Percentiles rank a stretch among this genome's conserved stretches.
phyloP scores from a whole-genome alignment of 805 yeast genomes.

The Torulaspora quercuum region DNA sequence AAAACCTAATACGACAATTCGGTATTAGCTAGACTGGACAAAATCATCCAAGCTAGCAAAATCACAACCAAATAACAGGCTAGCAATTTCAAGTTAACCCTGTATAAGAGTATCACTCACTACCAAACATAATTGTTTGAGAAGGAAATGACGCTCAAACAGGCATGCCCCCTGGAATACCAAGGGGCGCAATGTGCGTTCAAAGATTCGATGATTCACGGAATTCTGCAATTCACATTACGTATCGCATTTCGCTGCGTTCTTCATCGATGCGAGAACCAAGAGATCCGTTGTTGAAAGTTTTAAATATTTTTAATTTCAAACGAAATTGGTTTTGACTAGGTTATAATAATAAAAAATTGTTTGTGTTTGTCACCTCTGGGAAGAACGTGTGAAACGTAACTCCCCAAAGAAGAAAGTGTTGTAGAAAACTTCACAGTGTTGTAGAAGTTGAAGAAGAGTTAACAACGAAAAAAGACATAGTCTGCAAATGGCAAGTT shows the following conservation, averaged over 20 bases:
- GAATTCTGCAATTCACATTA: conserved; percentile 37
- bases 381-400: conserved; percentile 13
- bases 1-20: conserved; percentile 24
- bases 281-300: conserved; percentile 44
- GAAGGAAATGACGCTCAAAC: conserved; percentile 42
- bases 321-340: conserved; percentile 12
- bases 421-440: conserved; percentile 21
- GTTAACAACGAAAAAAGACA: too few species aligned
- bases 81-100: conserved; percentile 34
- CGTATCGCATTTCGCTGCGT: conserved; percentile 46
- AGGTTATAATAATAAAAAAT: conserved; percentile 15
- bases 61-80: conserved; percentile 21
- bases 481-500: too few species aligned
- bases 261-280: conserved; percentile 46
- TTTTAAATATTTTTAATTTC: conserved; percentile 32
- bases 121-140: conserved; percentile 35
- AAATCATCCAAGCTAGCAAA: conserved; percentile 2
- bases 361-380: conserved; percentile 21
- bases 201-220: conserved; percentile 46
- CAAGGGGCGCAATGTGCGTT: conserved; percentile 46
- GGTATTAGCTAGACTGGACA: conserved; percentile 9
- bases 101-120: conserved; percentile 32
- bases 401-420: conserved; percentile 14
- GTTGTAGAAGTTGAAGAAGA: too few species aligned
- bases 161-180: conserved; percentile 40